Evolutionary conservation across 768 basidiomycete species (phyloP).

Genomic region (Mycena pura): DNA sequence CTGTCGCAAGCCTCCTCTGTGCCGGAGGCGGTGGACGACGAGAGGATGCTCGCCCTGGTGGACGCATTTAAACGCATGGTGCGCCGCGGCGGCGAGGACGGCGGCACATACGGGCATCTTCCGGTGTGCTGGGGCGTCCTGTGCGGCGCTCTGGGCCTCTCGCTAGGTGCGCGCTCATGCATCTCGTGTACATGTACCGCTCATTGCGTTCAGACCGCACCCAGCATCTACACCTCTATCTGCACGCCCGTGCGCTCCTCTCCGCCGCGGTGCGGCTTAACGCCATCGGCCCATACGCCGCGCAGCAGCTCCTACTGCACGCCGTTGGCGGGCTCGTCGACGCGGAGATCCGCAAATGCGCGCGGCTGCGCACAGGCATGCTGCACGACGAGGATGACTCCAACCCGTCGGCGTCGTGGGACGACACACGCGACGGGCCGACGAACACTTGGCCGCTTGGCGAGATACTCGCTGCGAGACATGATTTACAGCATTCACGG

Average conservation of each 20-base stretch:
- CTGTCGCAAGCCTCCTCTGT: conserved; percentile 33
- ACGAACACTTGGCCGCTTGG: conserved; percentile 96
- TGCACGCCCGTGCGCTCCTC: conserved; percentile 87
- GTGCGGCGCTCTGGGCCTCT: conserved; percentile 75
- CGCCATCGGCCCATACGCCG: conserved; percentile 88
- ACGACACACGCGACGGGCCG: conserved; percentile 61
- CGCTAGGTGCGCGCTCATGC: conserved; percentile 59
- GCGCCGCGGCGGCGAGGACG: conserved; percentile 67
- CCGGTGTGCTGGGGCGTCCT: conserved; percentile 92
- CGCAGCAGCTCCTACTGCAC: conserved; percentile 87
- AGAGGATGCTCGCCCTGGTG: conserved; percentile 50
- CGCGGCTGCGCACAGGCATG: conserved; percentile 56
- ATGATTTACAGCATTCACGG: conserved; percentile 94
- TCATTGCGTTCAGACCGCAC: conserved; percentile 64
- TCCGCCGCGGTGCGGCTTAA: conserved; percentile 95
- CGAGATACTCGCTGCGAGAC: conserved; percentile 87
- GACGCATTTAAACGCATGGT: conserved; percentile 74
- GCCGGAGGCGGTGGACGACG: conserved; percentile 31
- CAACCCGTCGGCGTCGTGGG: conserved; percentile 43
- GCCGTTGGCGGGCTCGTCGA: conserved; percentile 72
- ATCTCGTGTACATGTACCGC: background rate
- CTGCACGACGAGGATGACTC: conserved; percentile 29
- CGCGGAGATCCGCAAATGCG: conserved; percentile 52
- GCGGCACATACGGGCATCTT: conserved; percentile 78
- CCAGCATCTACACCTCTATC: conserved; percentile 89